phyloP scores from a whole-genome alignment of 176 grass and related monocot genomes.

The Carex scoparia region DNA sequence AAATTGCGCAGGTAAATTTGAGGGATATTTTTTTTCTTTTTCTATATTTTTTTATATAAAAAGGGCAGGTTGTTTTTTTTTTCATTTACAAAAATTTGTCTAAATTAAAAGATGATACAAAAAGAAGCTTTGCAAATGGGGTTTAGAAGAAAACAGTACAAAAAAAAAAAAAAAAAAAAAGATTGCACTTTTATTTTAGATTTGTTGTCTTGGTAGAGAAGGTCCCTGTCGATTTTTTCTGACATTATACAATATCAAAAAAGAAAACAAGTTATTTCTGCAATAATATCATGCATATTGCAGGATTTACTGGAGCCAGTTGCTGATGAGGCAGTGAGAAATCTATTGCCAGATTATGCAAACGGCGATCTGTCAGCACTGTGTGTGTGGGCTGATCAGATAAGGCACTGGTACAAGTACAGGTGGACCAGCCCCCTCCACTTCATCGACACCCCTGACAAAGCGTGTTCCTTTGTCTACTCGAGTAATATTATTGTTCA shows the following conservation, averaged over 20 bases:
- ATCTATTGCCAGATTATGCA: slow-evolving; percentile 57
- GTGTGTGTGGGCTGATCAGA: slow-evolving; percentile 80
- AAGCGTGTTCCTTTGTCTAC: slow-evolving; percentile 74
- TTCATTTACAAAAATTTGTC: not conserved
- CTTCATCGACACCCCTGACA: slow-evolving; percentile 87
- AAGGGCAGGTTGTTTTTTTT: not conserved
- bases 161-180: too few species aligned
- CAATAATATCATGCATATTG: not conserved
- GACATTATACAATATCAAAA: not conserved
- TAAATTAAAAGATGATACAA: not conserved
- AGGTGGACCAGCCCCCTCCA: slow-evolving; percentile 62
- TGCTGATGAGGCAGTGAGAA: slow-evolving; percentile 56
- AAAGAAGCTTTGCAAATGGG: not conserved
- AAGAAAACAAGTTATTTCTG: not conserved
- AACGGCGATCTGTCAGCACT: slow-evolving; percentile 64
- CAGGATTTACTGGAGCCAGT: slow-evolving; percentile 57
- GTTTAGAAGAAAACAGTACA: not conserved
- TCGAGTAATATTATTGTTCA: slow-evolving; percentile 29
- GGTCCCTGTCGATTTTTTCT: not conserved
- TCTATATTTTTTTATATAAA: too few species aligned
- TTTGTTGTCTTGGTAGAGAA: not conserved
- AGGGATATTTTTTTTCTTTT: not conserved
- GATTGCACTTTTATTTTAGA: not conserved
- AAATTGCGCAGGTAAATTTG: slow-evolving; percentile 63
- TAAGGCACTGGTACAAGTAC: slow-evolving; percentile 77